These are phyloP conservation scores for Neckera pumila DNA, from an alignment of 225 moss, liverwort and hornwort species.

Conservation along the genomic window DNA sequence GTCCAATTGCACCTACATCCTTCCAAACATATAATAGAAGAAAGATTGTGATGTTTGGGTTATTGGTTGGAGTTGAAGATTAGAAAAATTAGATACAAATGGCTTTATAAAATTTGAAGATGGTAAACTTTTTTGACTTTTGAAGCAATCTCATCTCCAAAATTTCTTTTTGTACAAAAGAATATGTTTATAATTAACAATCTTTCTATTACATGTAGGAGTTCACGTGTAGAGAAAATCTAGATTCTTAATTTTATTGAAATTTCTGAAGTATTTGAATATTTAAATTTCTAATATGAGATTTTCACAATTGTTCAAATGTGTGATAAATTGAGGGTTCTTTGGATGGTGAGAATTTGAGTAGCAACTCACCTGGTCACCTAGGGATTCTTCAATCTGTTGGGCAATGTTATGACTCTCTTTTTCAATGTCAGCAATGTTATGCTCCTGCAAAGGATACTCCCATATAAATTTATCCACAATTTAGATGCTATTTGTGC, in stretches of 20 bases:
- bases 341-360: background rate
- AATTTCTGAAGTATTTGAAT: background rate
- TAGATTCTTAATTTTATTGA: background rate
- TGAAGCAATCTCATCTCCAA: background rate
- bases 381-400: slow-evolving; percentile 18
- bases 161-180: background rate
- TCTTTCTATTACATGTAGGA: background rate
- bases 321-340: background rate
- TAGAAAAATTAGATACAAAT: background rate
- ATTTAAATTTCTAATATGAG: background rate
- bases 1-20: slow-evolving; percentile 65
- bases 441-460: background rate
- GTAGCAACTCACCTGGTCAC: background rate
- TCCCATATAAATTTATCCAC: background rate
- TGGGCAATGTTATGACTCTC: background rate
- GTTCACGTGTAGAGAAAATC: background rate
- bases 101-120: background rate
- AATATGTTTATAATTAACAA: background rate
- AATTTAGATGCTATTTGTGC: background rate
- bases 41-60: background rate
- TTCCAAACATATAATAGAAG: background rate
- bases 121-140: background rate
- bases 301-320: background rate
- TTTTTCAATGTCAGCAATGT: slow-evolving; percentile 26
- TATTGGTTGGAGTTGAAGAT: background rate